Evolutionary conservation across 2,329 filamentous ascomycete species (phyloP), one percentile per base, ranked within the genome.

Genomic region (Calonectria leucothoes): DNA sequence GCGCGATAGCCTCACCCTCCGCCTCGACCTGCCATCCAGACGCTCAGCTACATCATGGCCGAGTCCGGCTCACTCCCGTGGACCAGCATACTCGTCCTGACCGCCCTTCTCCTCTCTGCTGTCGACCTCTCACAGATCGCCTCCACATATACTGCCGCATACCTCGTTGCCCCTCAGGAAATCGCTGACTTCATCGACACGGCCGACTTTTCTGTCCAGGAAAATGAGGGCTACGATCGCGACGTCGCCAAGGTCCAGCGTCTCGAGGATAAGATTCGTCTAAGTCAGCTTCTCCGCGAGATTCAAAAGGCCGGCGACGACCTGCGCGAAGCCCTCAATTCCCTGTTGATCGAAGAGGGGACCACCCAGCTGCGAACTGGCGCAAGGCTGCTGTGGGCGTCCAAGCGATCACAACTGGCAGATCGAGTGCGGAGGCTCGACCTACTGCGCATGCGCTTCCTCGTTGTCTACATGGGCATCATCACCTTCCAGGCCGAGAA

Each of bases 161-260:
- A 92, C 82, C 80, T 88, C 52, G 87, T 86, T 42, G 91, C 91
- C 33, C 91, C 91, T 33, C 86, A 85, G 75, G 91, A 93, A 82
- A 86, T 92, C 69, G 83, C 83, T 72, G 87, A 87, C 71, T 91
- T 93, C 78, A 82, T 92, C 79, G 91, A 92, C 79, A 87, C 89
- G 20, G 87, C 91, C 78, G 91, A 92, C 81, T 91, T 88, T 78
- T 94, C 90, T 48, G 86, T 92, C 63, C 86, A 89, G 77, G 91
- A 93, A 81, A 93, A 92, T 79, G 91, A 93, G 82, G 90, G 87
- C 79, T 92, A 92, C 81, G 90, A 92, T 81, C 86, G 87, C 77
- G 90, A 93, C 78, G 86, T 93, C 61, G 85, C 87, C 69, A 89
- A 88, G 72, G 87, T 93, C 48, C 87, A 86, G 80, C 88, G 89